Conservation (phyloP, 176 grass and related monocot species). For the Ananas comosus region DNA sequence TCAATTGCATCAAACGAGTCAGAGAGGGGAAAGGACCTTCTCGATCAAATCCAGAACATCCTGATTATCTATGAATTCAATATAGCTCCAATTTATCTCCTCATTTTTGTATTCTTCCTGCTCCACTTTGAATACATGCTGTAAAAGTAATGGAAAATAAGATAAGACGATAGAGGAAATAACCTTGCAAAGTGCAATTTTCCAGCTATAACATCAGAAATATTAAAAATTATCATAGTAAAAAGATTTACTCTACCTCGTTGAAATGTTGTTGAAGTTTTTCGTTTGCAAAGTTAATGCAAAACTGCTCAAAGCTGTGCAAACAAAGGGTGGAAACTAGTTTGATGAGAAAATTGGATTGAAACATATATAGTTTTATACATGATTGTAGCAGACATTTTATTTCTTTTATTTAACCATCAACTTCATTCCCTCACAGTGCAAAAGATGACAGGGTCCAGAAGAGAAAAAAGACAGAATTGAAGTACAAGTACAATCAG, state of each 20-base stretch:
- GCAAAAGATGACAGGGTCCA: neutral
- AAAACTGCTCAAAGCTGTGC: slow-evolving; percentile 94
- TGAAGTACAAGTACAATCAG: neutral
- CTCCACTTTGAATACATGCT: slow-evolving; percentile 99
- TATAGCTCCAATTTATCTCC: slow-evolving; percentile 98
- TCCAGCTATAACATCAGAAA: neutral
- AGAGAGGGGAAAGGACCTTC: slow-evolving; percentile 51
- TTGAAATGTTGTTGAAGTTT: slow-evolving; percentile 99
- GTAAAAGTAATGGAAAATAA: slow-evolving; percentile 24
- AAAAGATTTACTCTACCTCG: slow-evolving; percentile 37
- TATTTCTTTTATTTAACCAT: neutral
- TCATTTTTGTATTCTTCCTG: slow-evolving; percentile 96
- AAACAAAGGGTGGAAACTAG: slow-evolving; percentile 20
- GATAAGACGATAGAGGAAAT: slow-evolving; percentile 17
- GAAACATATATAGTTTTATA: neutral
- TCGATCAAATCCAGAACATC: slow-evolving; percentile 99
- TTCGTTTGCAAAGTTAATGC: slow-evolving; percentile 99
- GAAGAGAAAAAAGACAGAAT: neutral
- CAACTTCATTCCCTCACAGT: neutral
- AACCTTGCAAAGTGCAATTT: slow-evolving; percentile 7
- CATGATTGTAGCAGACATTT: neutral
- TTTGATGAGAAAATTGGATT: neutral
- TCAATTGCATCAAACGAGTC: neutral
- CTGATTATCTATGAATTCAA: slow-evolving; percentile 99
- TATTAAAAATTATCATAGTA: neutral